Percentiles rank a stretch among this genome's conserved stretches.
These are phyloP conservation scores for Chalciporus chontae DNA, from an alignment of 768 basidiomycete species.

Conservation along the genomic window DNA sequence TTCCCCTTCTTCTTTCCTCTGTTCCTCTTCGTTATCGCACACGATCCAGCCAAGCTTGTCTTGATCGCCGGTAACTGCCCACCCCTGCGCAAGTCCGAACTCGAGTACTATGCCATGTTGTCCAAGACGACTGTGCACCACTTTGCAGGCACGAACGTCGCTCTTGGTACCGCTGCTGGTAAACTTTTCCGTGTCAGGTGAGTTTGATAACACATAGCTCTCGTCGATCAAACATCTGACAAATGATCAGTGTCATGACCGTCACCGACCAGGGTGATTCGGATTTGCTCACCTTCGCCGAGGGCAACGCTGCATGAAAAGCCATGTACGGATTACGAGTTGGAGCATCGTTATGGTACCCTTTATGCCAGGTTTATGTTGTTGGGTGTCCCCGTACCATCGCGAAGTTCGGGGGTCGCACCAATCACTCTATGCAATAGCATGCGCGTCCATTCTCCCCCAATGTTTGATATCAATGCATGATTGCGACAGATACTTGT, in stretches of 20 bases:
- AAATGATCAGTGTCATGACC: conserved; percentile 81
- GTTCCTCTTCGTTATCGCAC: conserved; percentile 4
- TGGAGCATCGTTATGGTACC: conserved; percentile 3
- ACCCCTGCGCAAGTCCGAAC: conserved; percentile 97
- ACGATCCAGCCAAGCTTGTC: conserved; percentile 84
- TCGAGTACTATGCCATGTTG: conserved; percentile 99
- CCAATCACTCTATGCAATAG: conserved; percentile 1
- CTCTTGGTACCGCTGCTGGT: conserved; percentile 97
- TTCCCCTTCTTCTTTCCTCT: conserved; percentile 25
- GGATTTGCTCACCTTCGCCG: conserved; percentile 86
- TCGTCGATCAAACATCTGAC: conserved; percentile 4
- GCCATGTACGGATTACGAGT: not conserved
- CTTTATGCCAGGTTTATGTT: not conserved
- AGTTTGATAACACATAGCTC: conserved; percentile 17
- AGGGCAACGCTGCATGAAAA: conserved; percentile 61
- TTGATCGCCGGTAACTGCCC: conserved; percentile 99
- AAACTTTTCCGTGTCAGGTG: conserved; percentile 99
- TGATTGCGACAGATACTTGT: too few relatives aligned
- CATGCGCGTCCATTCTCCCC: not conserved
- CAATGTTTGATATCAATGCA: not conserved
- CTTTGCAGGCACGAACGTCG: conserved; percentile 96
- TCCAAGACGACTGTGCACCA: conserved; percentile 99
- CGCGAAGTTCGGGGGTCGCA: not conserved
- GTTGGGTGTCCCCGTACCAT: not conserved
- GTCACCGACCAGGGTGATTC: conserved; percentile 95